Percentiles rank a stretch among this genome's conserved stretches.
phyloP scores from a whole-genome alignment of 2,329 filamentous ascomycete species.

The Fusarium sp. region DNA sequence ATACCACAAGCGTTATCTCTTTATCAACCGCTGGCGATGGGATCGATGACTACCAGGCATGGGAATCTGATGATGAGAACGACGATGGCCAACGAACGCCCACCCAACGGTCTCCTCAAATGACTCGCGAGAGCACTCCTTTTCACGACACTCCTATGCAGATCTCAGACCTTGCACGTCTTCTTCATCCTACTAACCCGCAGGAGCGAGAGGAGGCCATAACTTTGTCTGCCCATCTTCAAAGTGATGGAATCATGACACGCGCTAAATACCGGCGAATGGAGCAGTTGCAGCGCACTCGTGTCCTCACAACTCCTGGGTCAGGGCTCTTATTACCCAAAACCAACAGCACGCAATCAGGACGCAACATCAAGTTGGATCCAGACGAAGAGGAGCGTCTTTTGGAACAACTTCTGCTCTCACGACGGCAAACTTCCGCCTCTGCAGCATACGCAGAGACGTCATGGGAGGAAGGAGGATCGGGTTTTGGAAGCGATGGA shows the following conservation, averaged over 20 bases:
- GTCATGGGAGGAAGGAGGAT: constrained; percentile 78
- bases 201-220: constrained; percentile 86
- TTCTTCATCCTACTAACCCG: constrained; percentile 82
- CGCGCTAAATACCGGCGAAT: constrained; percentile 80
- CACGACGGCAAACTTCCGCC: constrained; percentile 56
- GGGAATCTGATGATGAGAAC: constrained; percentile 60
- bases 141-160: constrained; percentile 73
- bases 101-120: constrained; percentile 71
- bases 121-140: constrained; percentile 67
- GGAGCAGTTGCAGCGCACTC: constrained; percentile 76
- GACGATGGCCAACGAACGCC: constrained; percentile 76
- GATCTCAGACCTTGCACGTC: constrained; percentile 77
- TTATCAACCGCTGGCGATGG: constrained; percentile 57
- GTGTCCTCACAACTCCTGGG: constrained; percentile 63
- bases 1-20: constrained; percentile 86
- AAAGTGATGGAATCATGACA: constrained; percentile 80
- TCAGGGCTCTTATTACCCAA: constrained; percentile 40
- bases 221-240: constrained; percentile 83
- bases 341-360: constrained; percentile 19
- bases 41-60: constrained; percentile 63
- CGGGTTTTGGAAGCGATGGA: constrained; percentile 76
- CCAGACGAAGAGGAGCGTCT: constrained; percentile 71
- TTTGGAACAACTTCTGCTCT: constrained; percentile 71
- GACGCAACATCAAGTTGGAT: constrained; percentile 59
- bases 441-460: constrained; percentile 38